A percentile compares a stretch with the other conserved stretches of the same genome.
These are phyloP conservation scores for Tolypocladium album DNA, from an alignment of 2,329 filamentous ascomycete genomes.

Conservation along the genomic window DNA sequence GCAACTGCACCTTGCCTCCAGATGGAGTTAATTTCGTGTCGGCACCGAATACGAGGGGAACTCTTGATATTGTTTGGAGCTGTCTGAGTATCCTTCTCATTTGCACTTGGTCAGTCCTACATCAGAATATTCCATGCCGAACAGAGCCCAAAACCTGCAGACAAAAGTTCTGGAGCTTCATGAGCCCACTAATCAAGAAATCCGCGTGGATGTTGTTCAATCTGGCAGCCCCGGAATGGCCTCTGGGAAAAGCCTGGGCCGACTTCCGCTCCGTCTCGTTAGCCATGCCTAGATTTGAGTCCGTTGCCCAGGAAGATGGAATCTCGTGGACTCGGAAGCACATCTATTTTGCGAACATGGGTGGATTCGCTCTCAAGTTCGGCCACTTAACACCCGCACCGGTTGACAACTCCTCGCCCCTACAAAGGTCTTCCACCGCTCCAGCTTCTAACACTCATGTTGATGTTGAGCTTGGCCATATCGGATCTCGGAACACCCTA, in stretches of 20 bases:
- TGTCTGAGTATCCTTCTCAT: not conserved
- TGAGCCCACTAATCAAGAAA: not conserved
- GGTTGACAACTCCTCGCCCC: not conserved
- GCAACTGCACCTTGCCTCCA: not conserved
- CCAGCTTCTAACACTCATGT: not conserved
- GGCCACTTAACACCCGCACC: not conserved
- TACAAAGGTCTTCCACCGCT: not conserved
- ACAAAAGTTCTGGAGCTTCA: not conserved
- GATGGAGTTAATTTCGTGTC: not conserved
- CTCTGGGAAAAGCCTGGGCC: not conserved
- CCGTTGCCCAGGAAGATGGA: not conserved
- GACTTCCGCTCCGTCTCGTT: not conserved
- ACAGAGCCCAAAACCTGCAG: not conserved
- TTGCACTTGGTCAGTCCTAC: not conserved
- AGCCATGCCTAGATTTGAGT: not conserved
- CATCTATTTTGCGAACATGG: not conserved
- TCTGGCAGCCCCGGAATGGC: not conserved
- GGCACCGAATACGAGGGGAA: not conserved
- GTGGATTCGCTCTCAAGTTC: not conserved
- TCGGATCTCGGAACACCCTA: not conserved
- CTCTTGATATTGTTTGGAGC: not conserved
- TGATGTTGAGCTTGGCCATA: not conserved
- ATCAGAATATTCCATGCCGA: not conserved
- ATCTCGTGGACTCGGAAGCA: not conserved
- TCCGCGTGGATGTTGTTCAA: not conserved